These are phyloP conservation scores for Sugiyamaella japonica DNA, from an alignment of 1,139 yeast species.

Conservation along the genomic window DNA sequence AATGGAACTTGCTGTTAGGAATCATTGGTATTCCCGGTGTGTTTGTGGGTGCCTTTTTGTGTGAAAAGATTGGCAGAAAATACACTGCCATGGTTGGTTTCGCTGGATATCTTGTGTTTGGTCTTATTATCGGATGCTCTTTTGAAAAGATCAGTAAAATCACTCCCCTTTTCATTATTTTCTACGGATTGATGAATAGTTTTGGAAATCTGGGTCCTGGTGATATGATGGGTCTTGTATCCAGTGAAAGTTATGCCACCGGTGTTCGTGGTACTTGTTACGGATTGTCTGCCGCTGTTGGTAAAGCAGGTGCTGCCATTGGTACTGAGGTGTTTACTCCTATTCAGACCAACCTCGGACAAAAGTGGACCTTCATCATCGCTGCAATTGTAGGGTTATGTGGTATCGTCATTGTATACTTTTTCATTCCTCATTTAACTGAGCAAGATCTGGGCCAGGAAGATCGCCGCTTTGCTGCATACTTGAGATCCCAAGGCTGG, in stretches of 20 bases:
- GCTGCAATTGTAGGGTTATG: slow-evolving; percentile 70
- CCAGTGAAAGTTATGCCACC: slow-evolving; percentile 72
- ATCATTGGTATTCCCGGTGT: slow-evolving; percentile 60
- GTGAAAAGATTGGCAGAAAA: slow-evolving; percentile 58
- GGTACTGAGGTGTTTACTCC: slow-evolving; percentile 52
- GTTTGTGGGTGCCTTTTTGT: slow-evolving; percentile 54
- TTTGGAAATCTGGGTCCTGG: slow-evolving; percentile 78
- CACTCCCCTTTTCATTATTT: slow-evolving; percentile 55
- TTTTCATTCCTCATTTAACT: slow-evolving; percentile 69
- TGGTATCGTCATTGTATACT: slow-evolving; percentile 60
- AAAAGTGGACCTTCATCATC: slow-evolving; percentile 53
- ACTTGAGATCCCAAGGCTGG: slow-evolving; percentile 67
- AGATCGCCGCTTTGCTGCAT: slow-evolving; percentile 62
- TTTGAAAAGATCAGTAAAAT: slow-evolving; percentile 51
- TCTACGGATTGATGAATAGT: slow-evolving; percentile 60
- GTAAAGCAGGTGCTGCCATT: slow-evolving; percentile 57
- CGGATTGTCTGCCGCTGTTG: slow-evolving; percentile 54
- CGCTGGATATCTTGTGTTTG: slow-evolving; percentile 58
- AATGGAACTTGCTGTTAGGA: slow-evolving; percentile 59
- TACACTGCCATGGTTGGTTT: slow-evolving; percentile 60
- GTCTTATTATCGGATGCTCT: slow-evolving; percentile 58
- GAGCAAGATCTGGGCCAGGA: slow-evolving; percentile 71
- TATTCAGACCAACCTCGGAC: slow-evolving; percentile 45
- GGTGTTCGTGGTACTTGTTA: slow-evolving; percentile 70
- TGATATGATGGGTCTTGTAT: slow-evolving; percentile 64